phyloP scores from a whole-genome alignment of 1,284 basidiomycete species.

The Sanghuangporus sanghuang region DNA sequence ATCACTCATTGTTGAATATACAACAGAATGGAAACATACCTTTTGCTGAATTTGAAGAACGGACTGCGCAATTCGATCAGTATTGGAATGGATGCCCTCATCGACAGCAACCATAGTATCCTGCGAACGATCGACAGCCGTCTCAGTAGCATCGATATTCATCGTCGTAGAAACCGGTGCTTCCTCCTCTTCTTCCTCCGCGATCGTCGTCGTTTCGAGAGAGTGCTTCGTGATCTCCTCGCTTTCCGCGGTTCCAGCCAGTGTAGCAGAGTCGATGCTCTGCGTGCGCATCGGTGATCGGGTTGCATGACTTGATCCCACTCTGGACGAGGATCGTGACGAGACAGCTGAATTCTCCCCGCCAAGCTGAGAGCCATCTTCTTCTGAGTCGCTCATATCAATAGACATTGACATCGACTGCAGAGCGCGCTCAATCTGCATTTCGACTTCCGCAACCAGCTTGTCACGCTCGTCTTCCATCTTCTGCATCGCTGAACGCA shows the following conservation, averaged over 20 bases:
- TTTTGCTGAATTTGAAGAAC: constrained; percentile 80
- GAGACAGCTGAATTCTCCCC: constrained; percentile 14
- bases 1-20: neutral
- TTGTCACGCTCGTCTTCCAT: constrained; percentile 81
- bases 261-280: constrained; percentile 31
- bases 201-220: constrained; percentile 32
- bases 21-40: constrained; percentile 32
- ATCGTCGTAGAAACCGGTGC: constrained; percentile 19
- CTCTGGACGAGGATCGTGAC: constrained; percentile 50
- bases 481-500: constrained; percentile 73
- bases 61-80: constrained; percentile 79
- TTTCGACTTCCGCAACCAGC: constrained; percentile 84
- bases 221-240: constrained; percentile 36
- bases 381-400: constrained; percentile 65
- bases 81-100: constrained; percentile 75
- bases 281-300: constrained; percentile 37
- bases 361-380: constrained; percentile 10
- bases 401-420: constrained; percentile 77
- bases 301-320: constrained; percentile 40
- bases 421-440: constrained; percentile 79
- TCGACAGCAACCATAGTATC: constrained; percentile 80
- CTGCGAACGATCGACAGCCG: constrained; percentile 47
- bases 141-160: constrained; percentile 36
- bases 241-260: constrained; percentile 30
- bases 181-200: constrained; percentile 35